Evolutionary conservation across 352 stramenopile genomes (phyloP), one percentile per base, ranked within the genome.

Genomic region (Peronosclerospora sorghi): DNA sequence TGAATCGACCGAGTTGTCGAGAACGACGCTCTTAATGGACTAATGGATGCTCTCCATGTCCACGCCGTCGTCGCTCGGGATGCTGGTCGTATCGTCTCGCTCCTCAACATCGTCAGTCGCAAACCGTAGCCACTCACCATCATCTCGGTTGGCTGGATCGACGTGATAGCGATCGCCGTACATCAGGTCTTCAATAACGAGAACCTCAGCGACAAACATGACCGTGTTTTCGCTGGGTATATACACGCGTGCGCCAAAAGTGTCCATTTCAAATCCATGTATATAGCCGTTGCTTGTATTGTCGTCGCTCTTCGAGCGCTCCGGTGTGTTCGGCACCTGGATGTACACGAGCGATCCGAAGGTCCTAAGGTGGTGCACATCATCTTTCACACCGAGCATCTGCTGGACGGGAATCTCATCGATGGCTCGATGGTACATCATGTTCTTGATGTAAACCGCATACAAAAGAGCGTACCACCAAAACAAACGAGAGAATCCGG

Each of bases 381-480:
- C 45, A 12, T 19, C 19, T 5, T 52, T 46, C 5, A 32, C 27
- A 6, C 44, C 28, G n/a, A 40, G 43, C 29, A 45, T 45, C 12
- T 8, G n/a, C 13, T 48, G 24, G 24, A 44, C 35, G 0, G 47
- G 39, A 15, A 54, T 35, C 5, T 32, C 32, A 19, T 41, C 35
- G 2, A 34, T 15, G 1, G 18, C 18, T 21, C 38, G 43, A 9
- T 19, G 7, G 45, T 45, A 45, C 0, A 47, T 37, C 10, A 30
- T 24, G 17, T 30, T 53, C 8, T 53, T 46, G 23, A 43, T n/a
- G n/a, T n/a, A n/a, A n/a, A n/a, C n/a, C n/a, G n/a, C 30, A 13
- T 47, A 47, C 29, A 30, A 30, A 4, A 53, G 15, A 17, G 37
- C 45, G 34, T 53, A 41, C 15, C 15, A 32, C 45, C 37, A 53